A percentile compares a stretch with the other conserved stretches of the same genome.
These are phyloP conservation scores for Candida dendrica DNA, from an alignment of 805 yeast genomes.

Conservation along the genomic window DNA sequence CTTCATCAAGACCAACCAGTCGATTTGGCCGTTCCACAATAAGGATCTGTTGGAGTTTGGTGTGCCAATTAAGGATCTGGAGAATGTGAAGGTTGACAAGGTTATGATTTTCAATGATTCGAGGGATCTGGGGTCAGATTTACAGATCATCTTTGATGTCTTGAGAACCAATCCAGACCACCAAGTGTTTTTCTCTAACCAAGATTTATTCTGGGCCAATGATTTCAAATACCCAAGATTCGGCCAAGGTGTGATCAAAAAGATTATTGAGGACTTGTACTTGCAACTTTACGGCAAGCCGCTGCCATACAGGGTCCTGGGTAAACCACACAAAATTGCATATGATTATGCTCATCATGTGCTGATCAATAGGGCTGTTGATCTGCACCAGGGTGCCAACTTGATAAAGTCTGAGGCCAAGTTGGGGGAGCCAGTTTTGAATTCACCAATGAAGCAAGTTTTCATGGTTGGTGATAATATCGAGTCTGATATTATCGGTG, in stretches of 20 bases:
- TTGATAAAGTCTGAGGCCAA: constrained; percentile 1
- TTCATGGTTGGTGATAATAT: constrained; percentile 98
- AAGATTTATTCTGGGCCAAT: constrained; percentile 85
- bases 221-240: constrained; percentile 71
- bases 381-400: constrained; percentile 20
- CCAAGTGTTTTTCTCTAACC: constrained; percentile 74
- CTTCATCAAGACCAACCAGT: constrained; percentile 57
- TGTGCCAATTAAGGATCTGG: constrained; percentile 10
- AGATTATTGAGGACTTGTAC: constrained; percentile 54
- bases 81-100: constrained; percentile 42
- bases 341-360: constrained; percentile 79
- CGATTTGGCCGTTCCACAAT: constrained; percentile 69
- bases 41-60: constrained; percentile 36
- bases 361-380: constrained; percentile 30
- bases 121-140: constrained; percentile 78
- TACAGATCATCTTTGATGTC: constrained; percentile 69
- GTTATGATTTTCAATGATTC: constrained; percentile 84
- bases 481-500: constrained; percentile 86
- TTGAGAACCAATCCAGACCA: constrained; percentile 57
- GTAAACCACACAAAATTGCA: constrained; percentile 75
- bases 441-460: constrained; percentile 49
- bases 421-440: constrained; percentile 14
- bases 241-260: constrained; percentile 86
- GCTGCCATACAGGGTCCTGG: constrained; percentile 54
- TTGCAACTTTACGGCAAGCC: constrained; percentile 38